Percentiles rank a stretch among this genome's conserved stretches.
Conservation (phyloP, 768 basidiomycete species). For the Leccinum disarticulatum region DNA sequence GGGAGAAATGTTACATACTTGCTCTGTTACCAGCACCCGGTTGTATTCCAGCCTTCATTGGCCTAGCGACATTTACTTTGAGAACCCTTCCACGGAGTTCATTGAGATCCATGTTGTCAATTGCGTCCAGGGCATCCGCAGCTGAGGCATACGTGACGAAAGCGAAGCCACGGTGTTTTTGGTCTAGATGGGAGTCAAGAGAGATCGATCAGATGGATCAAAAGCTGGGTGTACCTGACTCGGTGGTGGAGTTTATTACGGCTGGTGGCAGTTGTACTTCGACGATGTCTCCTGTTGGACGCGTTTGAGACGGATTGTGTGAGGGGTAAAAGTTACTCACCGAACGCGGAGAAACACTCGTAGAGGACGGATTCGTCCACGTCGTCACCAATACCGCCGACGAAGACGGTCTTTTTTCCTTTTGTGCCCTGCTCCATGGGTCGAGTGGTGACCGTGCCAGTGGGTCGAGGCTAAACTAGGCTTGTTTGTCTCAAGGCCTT, state of each 20-base stretch:
- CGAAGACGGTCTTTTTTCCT: constrained; percentile 82
- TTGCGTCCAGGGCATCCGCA: constrained; percentile 90
- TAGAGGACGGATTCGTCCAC: constrained; percentile 77
- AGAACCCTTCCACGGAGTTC: constrained; percentile 75
- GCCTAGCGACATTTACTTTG: constrained; percentile 84
- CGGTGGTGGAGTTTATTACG: constrained; percentile 63
- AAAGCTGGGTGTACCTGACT: constrained; percentile 43
- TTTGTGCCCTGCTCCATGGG: constrained; percentile 80
- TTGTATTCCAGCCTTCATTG: constrained; percentile 69
- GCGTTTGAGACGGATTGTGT: constrained; percentile 4
- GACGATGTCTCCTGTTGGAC: constrained; percentile 76
- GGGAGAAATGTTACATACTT: constrained; percentile 44
- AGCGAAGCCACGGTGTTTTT: constrained; percentile 91
- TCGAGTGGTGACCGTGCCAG: too few species aligned
- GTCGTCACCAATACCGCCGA: constrained; percentile 82
- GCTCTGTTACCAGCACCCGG: constrained; percentile 70
- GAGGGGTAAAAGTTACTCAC: constrained; percentile 41
- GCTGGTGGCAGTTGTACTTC: constrained; percentile 89
- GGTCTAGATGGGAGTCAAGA: constrained; percentile 40
- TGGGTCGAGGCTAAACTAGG: constrained; percentile 8
- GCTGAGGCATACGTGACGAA: constrained; percentile 84
- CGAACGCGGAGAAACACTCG: constrained; percentile 84
- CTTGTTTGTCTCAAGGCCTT: constrained; percentile 12
- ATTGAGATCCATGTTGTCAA: constrained; percentile 98
- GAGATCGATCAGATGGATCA: constrained; percentile 3